Conservation (phyloP, 805 yeast genomes). For the Saccharomycopsis sp. region DNA sequence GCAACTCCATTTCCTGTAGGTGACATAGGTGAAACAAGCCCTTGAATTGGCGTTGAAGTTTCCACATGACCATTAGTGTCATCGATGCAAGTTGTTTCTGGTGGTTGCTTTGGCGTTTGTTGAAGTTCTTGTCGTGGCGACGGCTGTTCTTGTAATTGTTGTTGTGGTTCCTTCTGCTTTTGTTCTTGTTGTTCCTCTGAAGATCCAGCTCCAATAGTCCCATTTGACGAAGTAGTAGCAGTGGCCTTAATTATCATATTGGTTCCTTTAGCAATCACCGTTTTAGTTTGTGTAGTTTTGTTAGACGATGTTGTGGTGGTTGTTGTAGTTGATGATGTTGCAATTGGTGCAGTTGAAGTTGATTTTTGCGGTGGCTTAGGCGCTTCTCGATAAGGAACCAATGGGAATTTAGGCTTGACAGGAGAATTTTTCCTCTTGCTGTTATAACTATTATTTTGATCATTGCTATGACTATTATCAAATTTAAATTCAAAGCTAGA, state of each 20-base stretch:
- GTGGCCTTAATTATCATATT: conserved; percentile 3
- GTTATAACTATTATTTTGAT: neutral
- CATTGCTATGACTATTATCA: neutral
- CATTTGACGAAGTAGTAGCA: too few species aligned
- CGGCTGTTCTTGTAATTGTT: neutral
- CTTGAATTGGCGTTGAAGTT: too few species aligned
- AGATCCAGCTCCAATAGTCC: too few species aligned
- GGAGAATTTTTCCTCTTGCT: neutral
- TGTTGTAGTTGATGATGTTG: neutral
- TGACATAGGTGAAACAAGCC: too few species aligned
- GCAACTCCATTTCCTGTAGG: neutral
- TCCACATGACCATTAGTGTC: neutral
- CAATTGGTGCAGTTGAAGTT: neutral
- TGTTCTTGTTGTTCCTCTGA: too few species aligned
- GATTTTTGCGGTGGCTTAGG: conserved; percentile 24
- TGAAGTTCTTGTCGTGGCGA: neutral
- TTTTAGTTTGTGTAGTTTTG: conserved; percentile 1
- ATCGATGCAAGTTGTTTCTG: neutral
- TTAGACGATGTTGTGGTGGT: neutral
- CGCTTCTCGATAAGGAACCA: conserved; percentile 22
- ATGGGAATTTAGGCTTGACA: conserved; percentile 1
- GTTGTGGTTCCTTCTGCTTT: too few species aligned
- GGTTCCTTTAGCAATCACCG: conserved; percentile 7
- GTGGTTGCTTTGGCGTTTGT: neutral
- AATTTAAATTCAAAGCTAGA: conserved; percentile 5